Percentiles rank a stretch among this genome's conserved stretches.
Evolutionary conservation across 1,284 basidiomycete genomes (phyloP).

Genomic region (Lignosus rhinocerotis): DNA sequence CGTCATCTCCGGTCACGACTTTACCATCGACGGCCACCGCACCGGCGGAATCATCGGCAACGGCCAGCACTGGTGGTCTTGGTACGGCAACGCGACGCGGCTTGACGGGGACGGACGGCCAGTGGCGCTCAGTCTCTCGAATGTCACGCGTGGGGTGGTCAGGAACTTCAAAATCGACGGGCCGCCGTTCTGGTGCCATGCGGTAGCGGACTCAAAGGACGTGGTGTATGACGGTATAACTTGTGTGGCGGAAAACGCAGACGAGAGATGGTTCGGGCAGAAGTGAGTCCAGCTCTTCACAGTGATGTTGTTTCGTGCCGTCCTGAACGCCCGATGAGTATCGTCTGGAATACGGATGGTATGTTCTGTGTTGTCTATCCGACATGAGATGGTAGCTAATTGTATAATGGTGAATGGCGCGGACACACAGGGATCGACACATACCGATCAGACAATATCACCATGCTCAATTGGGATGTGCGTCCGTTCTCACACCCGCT

Average conservation of each 20-base stretch:
- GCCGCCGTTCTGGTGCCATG: conserved; percentile 69
- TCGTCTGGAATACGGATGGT: conserved; percentile 69
- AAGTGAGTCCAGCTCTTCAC: conserved; percentile 41
- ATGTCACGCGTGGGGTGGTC: conserved; percentile 48
- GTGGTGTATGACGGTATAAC: conserved; percentile 62
- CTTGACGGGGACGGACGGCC: conserved; percentile 63
- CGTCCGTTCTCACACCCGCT: conserved; percentile 12
- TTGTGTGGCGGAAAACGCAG: conserved; percentile 61
- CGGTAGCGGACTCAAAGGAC: conserved; percentile 53
- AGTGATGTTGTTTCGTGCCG: not conserved
- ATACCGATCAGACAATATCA: conserved; percentile 54
- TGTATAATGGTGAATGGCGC: not conserved
- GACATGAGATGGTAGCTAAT: not conserved
- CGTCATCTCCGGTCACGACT: conserved; percentile 59
- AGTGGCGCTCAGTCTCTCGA: conserved; percentile 57
- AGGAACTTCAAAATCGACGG: conserved; percentile 55
- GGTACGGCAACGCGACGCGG: conserved; percentile 44
- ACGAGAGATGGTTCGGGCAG: conserved; percentile 48
- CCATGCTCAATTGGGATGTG: conserved; percentile 55
- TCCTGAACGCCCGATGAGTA: conserved; percentile 34
- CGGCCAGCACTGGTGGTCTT: conserved; percentile 56
- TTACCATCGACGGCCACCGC: conserved; percentile 58
- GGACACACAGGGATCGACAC: conserved; percentile 52
- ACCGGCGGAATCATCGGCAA: conserved; percentile 68
- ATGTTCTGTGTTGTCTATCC: conserved; percentile 1